Evolutionary conservation across 2,329 filamentous ascomycete genomes (phyloP), one percentile per base, ranked within the genome.

Genomic region (Fusarium oligoseptatum): DNA sequence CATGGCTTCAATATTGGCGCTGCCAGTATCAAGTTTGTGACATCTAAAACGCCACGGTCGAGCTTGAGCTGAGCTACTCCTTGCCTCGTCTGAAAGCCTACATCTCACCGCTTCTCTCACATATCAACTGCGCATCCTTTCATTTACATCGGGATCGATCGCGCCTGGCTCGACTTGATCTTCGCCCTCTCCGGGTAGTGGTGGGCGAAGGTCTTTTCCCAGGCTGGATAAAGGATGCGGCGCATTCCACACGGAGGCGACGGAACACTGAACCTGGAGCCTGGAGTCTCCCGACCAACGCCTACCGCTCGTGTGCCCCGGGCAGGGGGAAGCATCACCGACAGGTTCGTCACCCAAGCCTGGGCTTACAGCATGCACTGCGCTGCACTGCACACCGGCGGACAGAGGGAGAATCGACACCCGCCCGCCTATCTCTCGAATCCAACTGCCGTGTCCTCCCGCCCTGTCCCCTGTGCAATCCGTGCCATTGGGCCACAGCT

Each of bases 51-150:
- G 50, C 27, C 27, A 56, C n/a, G 32, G 32, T 60, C 58, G 32
- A 61, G 37, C 34, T 57, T 27, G 10, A 68, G 56, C 37, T 43
- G 36, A n/a, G 11, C 57, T 41, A 56, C 15, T 41, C 60, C 27
- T 39, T 56, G 61, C 43, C 24, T 39, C 39, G 14, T 24, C 6
- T 45, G 11, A 9, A 58, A 58, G 61, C 39, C 34, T 34, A 45
- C 45, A 66, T 24, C 66, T 75, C 72, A 75, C 69, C 72, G 72
- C 72, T 65, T 60, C 65, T 72, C 68, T 75, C 55, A 50, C 20
- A 61, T 61, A 56, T 60, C 22, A 56, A 58, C 36, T 37, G 52
- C 27, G 22, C 20, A 60, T 43, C 45, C 27, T 60, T 36, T 17
- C 64, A 45, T 50, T 24, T 34, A 45, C 12, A 41, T 55, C 60